Evolutionary conservation across 768 basidiomycete species (phyloP).

Genomic region (Lentinula raphanica): DNA sequence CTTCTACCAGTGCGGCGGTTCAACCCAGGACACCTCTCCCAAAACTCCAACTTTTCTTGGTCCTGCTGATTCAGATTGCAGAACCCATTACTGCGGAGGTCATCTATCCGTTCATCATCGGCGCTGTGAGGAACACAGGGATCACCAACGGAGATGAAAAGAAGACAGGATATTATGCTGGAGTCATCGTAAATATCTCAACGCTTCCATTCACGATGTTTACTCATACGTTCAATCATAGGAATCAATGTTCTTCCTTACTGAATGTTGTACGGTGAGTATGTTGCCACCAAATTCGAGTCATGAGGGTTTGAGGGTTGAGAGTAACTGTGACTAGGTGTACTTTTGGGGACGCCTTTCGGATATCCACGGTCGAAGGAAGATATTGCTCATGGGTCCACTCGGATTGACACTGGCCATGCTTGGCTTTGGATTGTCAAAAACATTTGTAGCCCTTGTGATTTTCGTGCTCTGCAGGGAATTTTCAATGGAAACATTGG

Average conservation of each 20-base stretch:
- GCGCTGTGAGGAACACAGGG: constrained; percentile 10
- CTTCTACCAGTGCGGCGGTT: not conserved
- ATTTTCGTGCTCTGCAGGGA: constrained; percentile 22
- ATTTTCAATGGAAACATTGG: constrained; percentile 29
- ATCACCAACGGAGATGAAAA: constrained; percentile 15
- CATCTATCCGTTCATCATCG: constrained; percentile 19
- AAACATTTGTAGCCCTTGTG: constrained; percentile 19
- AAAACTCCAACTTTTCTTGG: constrained; percentile 31
- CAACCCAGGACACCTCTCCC: constrained; percentile 27
- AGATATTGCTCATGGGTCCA: constrained; percentile 24
- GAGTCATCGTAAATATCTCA: constrained; percentile 11
- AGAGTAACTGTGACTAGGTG: constrained; percentile 6
- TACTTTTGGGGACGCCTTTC: constrained; percentile 25
- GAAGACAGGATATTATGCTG: constrained; percentile 18
- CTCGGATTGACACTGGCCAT: constrained; percentile 22
- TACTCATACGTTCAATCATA: constrained; percentile 3
- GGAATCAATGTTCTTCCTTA: constrained; percentile 26
- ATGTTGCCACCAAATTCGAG: not conserved
- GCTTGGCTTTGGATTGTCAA: constrained; percentile 25
- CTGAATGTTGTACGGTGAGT: constrained; percentile 18
- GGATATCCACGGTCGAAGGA: constrained; percentile 25
- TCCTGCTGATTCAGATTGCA: constrained; percentile 28
- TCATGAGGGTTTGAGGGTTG: too few species aligned
- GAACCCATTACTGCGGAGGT: constrained; percentile 27
- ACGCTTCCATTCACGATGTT: too few species aligned